A percentile compares a stretch with the other conserved stretches of the same genome.
Conservation (phyloP, 2,329 filamentous ascomycete species). For the Nigrospora sphaerica region DNA sequence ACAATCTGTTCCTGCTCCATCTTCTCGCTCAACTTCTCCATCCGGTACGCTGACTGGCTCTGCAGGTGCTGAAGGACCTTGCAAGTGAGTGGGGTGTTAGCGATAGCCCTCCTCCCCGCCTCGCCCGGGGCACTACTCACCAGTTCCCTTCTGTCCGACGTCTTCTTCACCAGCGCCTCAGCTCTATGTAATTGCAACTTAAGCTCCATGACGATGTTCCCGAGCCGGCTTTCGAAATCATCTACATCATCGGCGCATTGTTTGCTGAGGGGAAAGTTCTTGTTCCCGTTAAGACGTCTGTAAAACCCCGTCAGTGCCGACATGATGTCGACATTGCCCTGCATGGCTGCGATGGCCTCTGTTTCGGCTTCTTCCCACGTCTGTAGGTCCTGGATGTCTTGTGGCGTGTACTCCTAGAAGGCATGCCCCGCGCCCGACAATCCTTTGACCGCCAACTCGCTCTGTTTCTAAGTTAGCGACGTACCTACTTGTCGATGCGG, state of each 20-base stretch:
- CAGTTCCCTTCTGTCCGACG: constrained; percentile 26
- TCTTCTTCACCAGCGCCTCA: constrained; percentile 23
- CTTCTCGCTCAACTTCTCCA: constrained; percentile 12
- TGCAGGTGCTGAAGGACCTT: constrained; percentile 26
- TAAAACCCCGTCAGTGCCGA: constrained; percentile 21
- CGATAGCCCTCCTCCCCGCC: neutral
- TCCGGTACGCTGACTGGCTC: constrained; percentile 20
- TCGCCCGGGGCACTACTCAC: constrained; percentile 8
- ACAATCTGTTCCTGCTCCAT: constrained; percentile 13
- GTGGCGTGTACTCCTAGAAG: constrained; percentile 10
- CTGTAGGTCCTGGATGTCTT: constrained; percentile 27
- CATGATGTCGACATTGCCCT: constrained; percentile 30
- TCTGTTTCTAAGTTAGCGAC: constrained; percentile 6
- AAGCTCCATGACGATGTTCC: constrained; percentile 25
- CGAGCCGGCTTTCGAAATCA: constrained; percentile 19
- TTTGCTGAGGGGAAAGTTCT: constrained; percentile 13
- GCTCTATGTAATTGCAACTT: constrained; percentile 27
- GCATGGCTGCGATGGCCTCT: constrained; percentile 25
- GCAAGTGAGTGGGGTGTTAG: neutral
- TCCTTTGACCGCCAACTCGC: constrained; percentile 12
- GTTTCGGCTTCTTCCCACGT: constrained; percentile 27
- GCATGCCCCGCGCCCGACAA: constrained; percentile 5
- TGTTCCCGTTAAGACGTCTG: constrained; percentile 9
- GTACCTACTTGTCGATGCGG: neutral
- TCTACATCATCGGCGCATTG: constrained; percentile 14